Conservation (phyloP, 2,329 filamentous ascomycete species). For the Fusarium liriodendri region DNA sequence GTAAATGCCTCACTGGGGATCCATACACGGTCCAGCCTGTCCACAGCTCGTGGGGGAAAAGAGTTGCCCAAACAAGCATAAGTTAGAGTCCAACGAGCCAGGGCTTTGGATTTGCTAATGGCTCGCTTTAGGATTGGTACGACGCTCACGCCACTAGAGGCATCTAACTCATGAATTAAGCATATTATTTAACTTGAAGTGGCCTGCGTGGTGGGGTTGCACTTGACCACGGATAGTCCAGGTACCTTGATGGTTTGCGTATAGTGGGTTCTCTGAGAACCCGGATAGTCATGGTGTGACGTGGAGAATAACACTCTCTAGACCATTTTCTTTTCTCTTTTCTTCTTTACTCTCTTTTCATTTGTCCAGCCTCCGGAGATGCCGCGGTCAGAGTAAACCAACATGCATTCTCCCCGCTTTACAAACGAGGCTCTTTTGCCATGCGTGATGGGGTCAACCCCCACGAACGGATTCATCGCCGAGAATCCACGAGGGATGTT, state of each 20-base stretch:
- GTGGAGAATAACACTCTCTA: background rate
- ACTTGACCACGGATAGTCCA: slow-evolving; percentile 6
- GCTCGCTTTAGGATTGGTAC: background rate
- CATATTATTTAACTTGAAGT: slow-evolving; percentile 42
- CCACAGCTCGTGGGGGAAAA: background rate
- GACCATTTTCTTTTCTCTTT: background rate
- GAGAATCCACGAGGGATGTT: slow-evolving; percentile 1
- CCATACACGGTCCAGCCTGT: background rate
- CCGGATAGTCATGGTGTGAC: slow-evolving; percentile 35
- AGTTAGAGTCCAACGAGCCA: background rate
- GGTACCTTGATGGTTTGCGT: slow-evolving; percentile 41
- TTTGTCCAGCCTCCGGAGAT: slow-evolving; percentile 16
- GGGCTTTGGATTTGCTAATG: background rate
- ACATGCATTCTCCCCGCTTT: background rate
- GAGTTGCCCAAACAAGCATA: background rate
- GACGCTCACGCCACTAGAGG: background rate
- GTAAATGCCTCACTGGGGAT: slow-evolving; percentile 12
- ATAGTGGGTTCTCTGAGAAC: slow-evolving; percentile 33
- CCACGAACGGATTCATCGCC: slow-evolving; percentile 14
- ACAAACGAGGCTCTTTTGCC: background rate
- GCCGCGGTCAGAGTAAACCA: slow-evolving; percentile 5
- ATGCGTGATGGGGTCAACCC: slow-evolving; percentile 8
- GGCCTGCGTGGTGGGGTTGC: slow-evolving; percentile 8
- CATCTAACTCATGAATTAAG: slow-evolving; percentile 30
- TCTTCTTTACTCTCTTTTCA: background rate